Evolutionary conservation across 805 yeast genomes (phyloP).

Genomic region (Monosporozyma aerobia): DNA sequence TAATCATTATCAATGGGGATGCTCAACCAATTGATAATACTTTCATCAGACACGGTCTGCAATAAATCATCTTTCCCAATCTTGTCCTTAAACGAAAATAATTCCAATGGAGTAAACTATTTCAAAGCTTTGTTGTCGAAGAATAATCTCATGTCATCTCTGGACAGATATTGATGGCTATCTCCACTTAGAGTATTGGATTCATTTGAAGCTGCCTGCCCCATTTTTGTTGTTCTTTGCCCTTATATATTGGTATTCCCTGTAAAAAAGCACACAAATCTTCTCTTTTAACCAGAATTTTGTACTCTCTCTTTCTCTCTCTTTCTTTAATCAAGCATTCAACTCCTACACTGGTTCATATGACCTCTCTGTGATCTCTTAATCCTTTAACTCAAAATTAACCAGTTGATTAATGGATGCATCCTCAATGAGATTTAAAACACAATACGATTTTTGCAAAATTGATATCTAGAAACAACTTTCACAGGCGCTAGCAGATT

Average conservation of each 20-base stretch:
- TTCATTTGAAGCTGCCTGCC: constrained; percentile 15
- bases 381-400: too few species aligned
- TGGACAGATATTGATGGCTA: background rate
- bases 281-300: too few species aligned
- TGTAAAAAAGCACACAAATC: too few species aligned
- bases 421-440: background rate
- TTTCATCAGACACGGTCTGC: constrained; percentile 19
- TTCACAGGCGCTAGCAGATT: background rate
- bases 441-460: too few species aligned
- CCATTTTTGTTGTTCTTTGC: constrained; percentile 11
- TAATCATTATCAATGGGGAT: constrained; percentile 29
- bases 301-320: too few species aligned
- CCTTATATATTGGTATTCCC: background rate
- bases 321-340: too few species aligned
- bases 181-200: background rate
- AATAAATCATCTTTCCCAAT: constrained; percentile 14
- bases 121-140: constrained; percentile 6
- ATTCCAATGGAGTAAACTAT: constrained; percentile 17
- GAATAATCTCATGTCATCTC: background rate
- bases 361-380: too few species aligned
- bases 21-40: constrained; percentile 28
- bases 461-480: background rate
- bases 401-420: too few species aligned
- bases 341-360: too few species aligned
- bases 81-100: constrained; percentile 17